Conservation (phyloP, 352 stramenopile species). For the Phytopythium litorale region DNA sequence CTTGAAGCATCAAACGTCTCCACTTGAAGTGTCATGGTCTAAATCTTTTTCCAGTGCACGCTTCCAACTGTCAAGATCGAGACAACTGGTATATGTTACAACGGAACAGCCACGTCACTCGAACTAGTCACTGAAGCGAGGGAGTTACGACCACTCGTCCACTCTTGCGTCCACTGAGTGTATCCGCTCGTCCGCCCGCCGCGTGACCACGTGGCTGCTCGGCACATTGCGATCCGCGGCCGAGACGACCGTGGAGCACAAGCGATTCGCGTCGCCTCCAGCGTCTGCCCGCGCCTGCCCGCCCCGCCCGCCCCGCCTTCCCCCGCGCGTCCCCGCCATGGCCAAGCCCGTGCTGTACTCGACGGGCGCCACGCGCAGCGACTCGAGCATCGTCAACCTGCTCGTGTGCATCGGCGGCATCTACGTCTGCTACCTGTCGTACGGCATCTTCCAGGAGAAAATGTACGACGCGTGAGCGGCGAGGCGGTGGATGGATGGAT, state of each 20-base stretch:
- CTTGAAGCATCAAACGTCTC: too few species aligned
- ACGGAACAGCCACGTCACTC: not conserved
- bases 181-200: not conserved
- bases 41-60: too few species aligned
- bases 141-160: not conserved
- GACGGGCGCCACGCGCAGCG: constrained; percentile 20
- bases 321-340: constrained; percentile 10
- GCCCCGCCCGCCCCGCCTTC: not conserved
- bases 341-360: constrained; percentile 44
- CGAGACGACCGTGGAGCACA: not conserved
- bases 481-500: constrained; percentile 22
- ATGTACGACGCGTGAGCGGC: constrained; percentile 26
- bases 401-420: constrained; percentile 85
- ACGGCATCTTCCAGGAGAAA: constrained; percentile 93
- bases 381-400: constrained; percentile 81
- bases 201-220: constrained; percentile 2
- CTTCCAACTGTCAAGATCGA: too few species aligned
- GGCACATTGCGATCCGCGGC: constrained; percentile 1
- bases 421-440: constrained; percentile 91
- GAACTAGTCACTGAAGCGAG: not conserved
- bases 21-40: too few species aligned
- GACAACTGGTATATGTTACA: not conserved
- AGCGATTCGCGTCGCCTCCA: not conserved
- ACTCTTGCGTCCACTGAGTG: constrained; percentile 6
- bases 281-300: not conserved